Evolutionary conservation across 495 filamentous ascomycete species (phyloP), one percentile per base, ranked within the genome.

Genomic region (Neurospora africana): DNA sequence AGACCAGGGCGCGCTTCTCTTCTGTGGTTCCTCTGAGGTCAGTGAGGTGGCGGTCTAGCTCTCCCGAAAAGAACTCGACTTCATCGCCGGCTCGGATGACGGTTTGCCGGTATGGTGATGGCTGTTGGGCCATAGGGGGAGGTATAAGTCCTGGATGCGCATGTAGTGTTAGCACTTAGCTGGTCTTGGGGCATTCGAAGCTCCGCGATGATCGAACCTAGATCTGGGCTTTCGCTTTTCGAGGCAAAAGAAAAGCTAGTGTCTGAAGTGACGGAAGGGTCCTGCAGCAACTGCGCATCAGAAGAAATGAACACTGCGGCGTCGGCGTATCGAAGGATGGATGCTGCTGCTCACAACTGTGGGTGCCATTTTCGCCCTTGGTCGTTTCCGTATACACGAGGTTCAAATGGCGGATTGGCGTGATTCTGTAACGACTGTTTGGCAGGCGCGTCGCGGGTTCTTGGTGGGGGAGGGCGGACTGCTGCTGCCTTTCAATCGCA

Each of bases 31-130:
- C 75, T 70, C 79, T 69, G 58, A 75, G 44, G 68, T 76, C 71
- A 74, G 73, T 38, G 75, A 81, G 74, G 79, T 78, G 76, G 69
- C 81, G 78, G 74, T 86, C 84, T 36, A 86, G 82, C 27, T 81
- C 76, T 21, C 78, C 81, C 47, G 84, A 83, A 53, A 85, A 86
- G 47, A 76, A 78, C 67, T 85, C 82, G 70, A 85, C 83, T 65
- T 84, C 84, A 15, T 81, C 78, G 40, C 79, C 78, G 38, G 79
- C 80, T 47, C 74, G 74, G 70, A 81, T 74, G 69, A 68, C 73
- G 76, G 69, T 75, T 47, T 76, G 71, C 68, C 76, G 76, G 44
- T 79, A 79, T 8, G 78, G 75, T 13, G 13, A 77, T 73, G 23
- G 75, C 72, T 73, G 81, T 76, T 53, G 77, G 73, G 23, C 78